A percentile compares a stretch with the other conserved stretches of the same genome.
These are phyloP conservation scores for Monilinia laxa DNA, from an alignment of 2,329 filamentous ascomycete species.

Conservation along the genomic window DNA sequence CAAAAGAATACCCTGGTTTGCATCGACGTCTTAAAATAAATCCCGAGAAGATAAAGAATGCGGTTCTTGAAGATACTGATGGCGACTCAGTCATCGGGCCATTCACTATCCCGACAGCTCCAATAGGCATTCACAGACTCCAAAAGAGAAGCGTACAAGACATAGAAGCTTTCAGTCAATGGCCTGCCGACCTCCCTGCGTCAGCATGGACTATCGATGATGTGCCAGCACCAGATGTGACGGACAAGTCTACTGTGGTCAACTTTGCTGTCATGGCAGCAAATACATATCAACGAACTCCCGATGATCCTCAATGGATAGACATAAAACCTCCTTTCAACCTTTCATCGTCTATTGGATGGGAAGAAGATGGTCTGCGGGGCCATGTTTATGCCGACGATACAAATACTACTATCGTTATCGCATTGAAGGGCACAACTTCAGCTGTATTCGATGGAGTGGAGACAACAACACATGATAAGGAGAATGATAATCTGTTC, in stretches of 20 bases:
- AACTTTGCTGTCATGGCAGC: constrained; percentile 82
- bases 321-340: constrained; percentile 67
- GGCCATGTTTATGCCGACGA: constrained; percentile 90
- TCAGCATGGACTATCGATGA: constrained; percentile 24
- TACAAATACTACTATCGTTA: constrained; percentile 79
- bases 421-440: constrained; percentile 86
- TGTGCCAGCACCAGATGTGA: constrained; percentile 73
- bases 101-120: constrained; percentile 17
- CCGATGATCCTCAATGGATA: constrained; percentile 72
- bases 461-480: constrained; percentile 92
- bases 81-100: constrained; percentile 15
- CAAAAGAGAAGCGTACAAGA: constrained; percentile 20
- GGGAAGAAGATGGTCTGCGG: constrained; percentile 81
- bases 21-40: constrained; percentile 21
- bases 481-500: constrained; percentile 93
- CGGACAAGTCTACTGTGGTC: constrained; percentile 78
- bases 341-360: constrained; percentile 82
- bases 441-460: constrained; percentile 90
- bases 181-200: constrained; percentile 5
- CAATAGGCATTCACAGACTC: constrained; percentile 19
- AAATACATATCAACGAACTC: constrained; percentile 77
- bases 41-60: constrained; percentile 21
- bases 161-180: constrained; percentile 21
- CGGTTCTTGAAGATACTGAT: background rate
- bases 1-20: constrained; percentile 15